phyloP scores from a whole-genome alignment of 2,329 filamentous ascomycete species.

The Alternaria viburni region DNA sequence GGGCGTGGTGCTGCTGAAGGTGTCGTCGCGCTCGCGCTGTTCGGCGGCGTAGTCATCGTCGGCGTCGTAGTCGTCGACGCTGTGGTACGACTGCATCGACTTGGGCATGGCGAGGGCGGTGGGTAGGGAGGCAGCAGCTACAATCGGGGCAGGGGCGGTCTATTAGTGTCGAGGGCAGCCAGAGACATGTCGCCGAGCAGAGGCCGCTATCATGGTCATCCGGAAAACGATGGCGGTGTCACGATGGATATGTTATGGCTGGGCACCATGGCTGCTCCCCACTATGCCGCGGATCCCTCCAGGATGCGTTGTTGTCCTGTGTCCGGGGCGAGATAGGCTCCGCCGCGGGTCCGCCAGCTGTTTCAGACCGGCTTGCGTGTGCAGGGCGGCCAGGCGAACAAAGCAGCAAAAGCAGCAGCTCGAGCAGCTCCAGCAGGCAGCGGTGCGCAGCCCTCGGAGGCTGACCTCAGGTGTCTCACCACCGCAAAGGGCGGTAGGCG shows the following conservation, averaged over 20 bases:
- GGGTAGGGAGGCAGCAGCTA: constrained; percentile 6
- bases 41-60: constrained; percentile 43
- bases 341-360: not conserved
- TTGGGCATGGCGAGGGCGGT: constrained; percentile 38
- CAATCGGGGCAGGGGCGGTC: constrained; percentile 2
- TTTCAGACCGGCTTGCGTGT: constrained; percentile 1
- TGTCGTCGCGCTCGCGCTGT: constrained; percentile 38
- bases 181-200: constrained; percentile 14
- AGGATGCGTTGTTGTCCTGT: not conserved
- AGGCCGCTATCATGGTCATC: constrained; percentile 32
- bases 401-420: constrained; percentile 1
- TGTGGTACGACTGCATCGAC: constrained; percentile 45
- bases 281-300: constrained; percentile 9
- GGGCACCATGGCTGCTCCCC: constrained; percentile 12
- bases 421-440: not conserved
- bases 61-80: constrained; percentile 43
- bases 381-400: not conserved
- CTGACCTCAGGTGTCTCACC: not conserved
- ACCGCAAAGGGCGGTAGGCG: constrained; percentile 11
- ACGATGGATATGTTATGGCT: constrained; percentile 23
- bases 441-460: not conserved
- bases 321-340: constrained; percentile 1
- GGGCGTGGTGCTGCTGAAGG: constrained; percentile 42
- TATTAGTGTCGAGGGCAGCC: constrained; percentile 19
- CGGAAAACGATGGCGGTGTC: constrained; percentile 30